A percentile compares a stretch with the other conserved stretches of the same genome.
Conservation (phyloP, 2,329 filamentous ascomycete genomes). For the Corinectria fuckeliana region DNA sequence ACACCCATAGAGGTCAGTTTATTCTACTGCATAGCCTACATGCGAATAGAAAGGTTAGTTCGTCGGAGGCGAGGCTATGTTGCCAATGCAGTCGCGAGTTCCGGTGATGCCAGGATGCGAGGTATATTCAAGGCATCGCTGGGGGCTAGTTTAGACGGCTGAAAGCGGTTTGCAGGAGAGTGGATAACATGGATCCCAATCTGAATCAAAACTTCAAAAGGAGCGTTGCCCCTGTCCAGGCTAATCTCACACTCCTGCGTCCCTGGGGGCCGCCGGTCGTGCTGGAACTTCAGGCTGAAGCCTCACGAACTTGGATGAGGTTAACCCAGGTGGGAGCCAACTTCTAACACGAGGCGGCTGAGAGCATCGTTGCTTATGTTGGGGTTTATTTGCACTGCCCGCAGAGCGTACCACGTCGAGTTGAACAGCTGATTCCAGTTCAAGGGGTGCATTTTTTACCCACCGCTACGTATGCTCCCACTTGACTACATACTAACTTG, state of each 20-base stretch:
- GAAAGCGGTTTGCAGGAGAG: background rate
- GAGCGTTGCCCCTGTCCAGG: background rate
- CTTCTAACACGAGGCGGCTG: no score
- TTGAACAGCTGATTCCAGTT: background rate
- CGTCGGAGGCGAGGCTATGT: background rate
- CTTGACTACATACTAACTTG: background rate
- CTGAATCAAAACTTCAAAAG: background rate
- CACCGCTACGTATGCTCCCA: no score
- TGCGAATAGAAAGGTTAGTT: no score
- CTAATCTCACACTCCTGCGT: background rate
- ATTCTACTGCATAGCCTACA: no score
- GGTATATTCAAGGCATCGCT: background rate
- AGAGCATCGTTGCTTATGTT: no score
- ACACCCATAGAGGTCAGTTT: no score
- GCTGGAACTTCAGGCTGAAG: background rate
- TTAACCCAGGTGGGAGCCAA: background rate
- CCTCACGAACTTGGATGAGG: background rate
- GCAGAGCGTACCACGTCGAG: no score
- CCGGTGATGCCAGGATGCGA: background rate
- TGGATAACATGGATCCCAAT: background rate
- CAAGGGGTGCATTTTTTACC: background rate
- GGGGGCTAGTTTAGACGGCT: background rate
- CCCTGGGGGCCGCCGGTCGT: background rate
- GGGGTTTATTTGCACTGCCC: no score
- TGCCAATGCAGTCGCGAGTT: background rate